Conservation (phyloP, 108 stramenopile genomes). For the Thalassiosira profunda region DNA sequence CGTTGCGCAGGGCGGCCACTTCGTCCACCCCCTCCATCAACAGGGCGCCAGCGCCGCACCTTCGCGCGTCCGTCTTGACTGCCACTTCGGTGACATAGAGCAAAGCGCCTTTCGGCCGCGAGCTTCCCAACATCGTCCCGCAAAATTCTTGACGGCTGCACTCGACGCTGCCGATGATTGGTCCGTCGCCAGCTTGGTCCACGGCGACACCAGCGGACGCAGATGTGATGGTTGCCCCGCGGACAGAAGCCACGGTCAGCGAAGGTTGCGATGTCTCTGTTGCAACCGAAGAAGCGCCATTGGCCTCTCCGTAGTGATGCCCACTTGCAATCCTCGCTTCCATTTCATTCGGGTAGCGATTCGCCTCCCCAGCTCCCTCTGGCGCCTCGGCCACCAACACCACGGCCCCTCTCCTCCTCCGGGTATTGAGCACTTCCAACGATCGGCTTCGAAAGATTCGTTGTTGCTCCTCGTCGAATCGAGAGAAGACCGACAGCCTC, state of each 20-base stretch:
- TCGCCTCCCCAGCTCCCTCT: neutral
- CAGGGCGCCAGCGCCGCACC: slow-evolving; percentile 70
- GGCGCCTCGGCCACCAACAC: slow-evolving; percentile 72
- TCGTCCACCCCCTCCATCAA: slow-evolving; percentile 64
- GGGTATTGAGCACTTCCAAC: slow-evolving; percentile 58
- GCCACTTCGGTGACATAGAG: slow-evolving; percentile 91
- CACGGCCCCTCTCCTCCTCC: slow-evolving; percentile 71
- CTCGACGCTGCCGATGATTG: slow-evolving; percentile 80
- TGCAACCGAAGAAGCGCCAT: neutral
- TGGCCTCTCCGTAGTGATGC: slow-evolving; percentile 10
- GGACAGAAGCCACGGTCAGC: neutral
- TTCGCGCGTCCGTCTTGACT: slow-evolving; percentile 57
- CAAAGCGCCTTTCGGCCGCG: slow-evolving; percentile 56
- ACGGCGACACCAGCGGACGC: neutral
- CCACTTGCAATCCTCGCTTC: slow-evolving; percentile 32
- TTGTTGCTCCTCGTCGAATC: slow-evolving; percentile 65
- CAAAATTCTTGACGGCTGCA: slow-evolving; percentile 86
- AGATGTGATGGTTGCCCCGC: neutral
- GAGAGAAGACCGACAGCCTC: slow-evolving; percentile 81
- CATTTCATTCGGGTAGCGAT: slow-evolving; percentile 15
- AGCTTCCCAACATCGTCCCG: slow-evolving; percentile 65
- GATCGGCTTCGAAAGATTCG: slow-evolving; percentile 61
- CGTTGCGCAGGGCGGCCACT: slow-evolving; percentile 62
- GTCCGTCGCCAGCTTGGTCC: slow-evolving; percentile 7
- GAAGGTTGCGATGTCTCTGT: neutral